Percentiles rank a stretch among this genome's conserved stretches.
Conservation (phyloP, 1,139 yeast species). For the Geotrichum fermentans region DNA sequence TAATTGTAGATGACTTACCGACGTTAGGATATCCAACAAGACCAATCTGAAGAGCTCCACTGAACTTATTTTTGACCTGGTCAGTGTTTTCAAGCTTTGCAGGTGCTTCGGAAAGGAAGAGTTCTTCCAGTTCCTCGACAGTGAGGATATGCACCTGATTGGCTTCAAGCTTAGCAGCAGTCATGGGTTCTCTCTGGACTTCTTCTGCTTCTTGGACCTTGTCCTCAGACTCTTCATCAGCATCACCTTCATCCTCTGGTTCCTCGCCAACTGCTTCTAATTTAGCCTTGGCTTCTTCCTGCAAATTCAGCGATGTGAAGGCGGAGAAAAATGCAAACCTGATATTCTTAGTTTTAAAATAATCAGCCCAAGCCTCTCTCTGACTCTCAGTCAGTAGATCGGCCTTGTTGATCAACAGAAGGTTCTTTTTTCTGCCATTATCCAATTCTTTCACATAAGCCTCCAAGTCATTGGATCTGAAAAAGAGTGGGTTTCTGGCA, state of each 20-base stretch:
- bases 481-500: slow-evolving; percentile 88
- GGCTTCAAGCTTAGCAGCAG: slow-evolving; percentile 23
- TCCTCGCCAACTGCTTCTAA: slow-evolving; percentile 27
- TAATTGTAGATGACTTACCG: slow-evolving; percentile 94
- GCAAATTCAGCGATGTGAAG: slow-evolving; percentile 50
- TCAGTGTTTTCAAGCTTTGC: slow-evolving; percentile 69
- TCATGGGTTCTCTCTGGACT: slow-evolving; percentile 7
- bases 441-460: slow-evolving; percentile 72
- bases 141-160: slow-evolving; percentile 66
- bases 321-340: slow-evolving; percentile 93
- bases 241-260: slow-evolving; percentile 22
- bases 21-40: slow-evolving; percentile 90
- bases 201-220: slow-evolving; percentile 26
- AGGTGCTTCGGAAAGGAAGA: slow-evolving; percentile 80
- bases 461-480: slow-evolving; percentile 86
- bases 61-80: slow-evolving; percentile 44
- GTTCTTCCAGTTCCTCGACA: slow-evolving; percentile 76
- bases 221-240: slow-evolving; percentile 5
- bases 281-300: slow-evolving; percentile 24
- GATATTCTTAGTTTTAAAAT: slow-evolving; percentile 63
- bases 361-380: slow-evolving; percentile 81
- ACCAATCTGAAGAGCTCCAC: slow-evolving; percentile 69
- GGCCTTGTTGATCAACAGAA: slow-evolving; percentile 88
- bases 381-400: slow-evolving; percentile 77
- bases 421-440: slow-evolving; percentile 59